Conservation (phyloP, 2,329 filamentous ascomycete genomes). For the Penicillium janthinellum region DNA sequence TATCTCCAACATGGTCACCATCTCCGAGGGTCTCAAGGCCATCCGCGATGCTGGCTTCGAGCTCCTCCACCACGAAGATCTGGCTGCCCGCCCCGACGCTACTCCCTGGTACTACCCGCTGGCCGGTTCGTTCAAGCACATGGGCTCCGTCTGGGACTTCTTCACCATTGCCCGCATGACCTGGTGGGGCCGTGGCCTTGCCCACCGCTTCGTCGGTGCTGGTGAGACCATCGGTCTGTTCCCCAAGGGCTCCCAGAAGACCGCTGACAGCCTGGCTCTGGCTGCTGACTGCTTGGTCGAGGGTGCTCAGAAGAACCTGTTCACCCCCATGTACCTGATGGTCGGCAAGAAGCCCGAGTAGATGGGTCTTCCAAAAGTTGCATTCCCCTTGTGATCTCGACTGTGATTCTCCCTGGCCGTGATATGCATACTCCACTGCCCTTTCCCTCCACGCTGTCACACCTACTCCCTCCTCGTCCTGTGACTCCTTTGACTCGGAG, state of each 20-base stretch:
- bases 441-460: neutral
- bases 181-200: slow-evolving; percentile 71
- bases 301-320: slow-evolving; percentile 85
- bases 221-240: slow-evolving; percentile 76
- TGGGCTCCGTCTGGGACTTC: slow-evolving; percentile 76
- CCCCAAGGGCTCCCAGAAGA: slow-evolving; percentile 86
- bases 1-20: slow-evolving; percentile 95
- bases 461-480: slow-evolving; percentile 6
- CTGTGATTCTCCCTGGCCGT: slow-evolving; percentile 2
- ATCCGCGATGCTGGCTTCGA: slow-evolving; percentile 88
- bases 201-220: slow-evolving; percentile 74
- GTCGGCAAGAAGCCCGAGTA: slow-evolving; percentile 78
- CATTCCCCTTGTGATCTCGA: slow-evolving; percentile 1
- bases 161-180: slow-evolving; percentile 89
- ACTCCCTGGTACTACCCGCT: slow-evolving; percentile 95
- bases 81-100: slow-evolving; percentile 73
- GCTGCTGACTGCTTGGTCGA: slow-evolving; percentile 85
- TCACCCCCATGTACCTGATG: slow-evolving; percentile 99
- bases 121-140: slow-evolving; percentile 80
- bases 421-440: neutral
- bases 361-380: slow-evolving; percentile 14
- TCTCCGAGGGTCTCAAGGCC: slow-evolving; percentile 76
- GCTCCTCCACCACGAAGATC: slow-evolving; percentile 79
- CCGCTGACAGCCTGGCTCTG: slow-evolving; percentile 81
- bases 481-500: slow-evolving; percentile 13